phyloP scores from a whole-genome alignment of 2,329 filamentous ascomycete genomes.

The Colletotrichum falcatum region DNA sequence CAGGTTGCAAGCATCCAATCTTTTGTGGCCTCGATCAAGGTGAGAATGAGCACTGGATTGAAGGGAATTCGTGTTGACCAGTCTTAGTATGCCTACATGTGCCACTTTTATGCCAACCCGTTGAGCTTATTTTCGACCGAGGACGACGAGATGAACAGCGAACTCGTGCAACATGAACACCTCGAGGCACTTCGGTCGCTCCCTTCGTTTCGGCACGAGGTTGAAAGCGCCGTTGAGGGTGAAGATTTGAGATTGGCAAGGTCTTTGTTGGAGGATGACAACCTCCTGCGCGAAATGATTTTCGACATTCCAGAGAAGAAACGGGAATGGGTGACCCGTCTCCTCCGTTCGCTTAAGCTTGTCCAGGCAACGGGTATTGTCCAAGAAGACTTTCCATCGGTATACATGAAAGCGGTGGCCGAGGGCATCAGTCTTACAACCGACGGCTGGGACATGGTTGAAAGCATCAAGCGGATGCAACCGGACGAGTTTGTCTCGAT shows the following conservation, averaged over 20 bases:
- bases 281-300: constrained; percentile 62
- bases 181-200: constrained; percentile 76
- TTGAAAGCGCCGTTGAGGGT: constrained; percentile 62
- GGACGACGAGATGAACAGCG: constrained; percentile 42
- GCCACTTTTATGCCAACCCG: constrained; percentile 84
- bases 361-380: constrained; percentile 53
- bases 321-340: constrained; percentile 54
- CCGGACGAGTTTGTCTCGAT: constrained; percentile 61
- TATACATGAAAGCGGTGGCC: constrained; percentile 72
- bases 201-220: constrained; percentile 72
- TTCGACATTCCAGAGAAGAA: constrained; percentile 46
- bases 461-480: constrained; percentile 70
- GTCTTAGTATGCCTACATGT: constrained; percentile 83
- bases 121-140: constrained; percentile 69
- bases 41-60: constrained; percentile 47
- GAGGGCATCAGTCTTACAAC: constrained; percentile 64
- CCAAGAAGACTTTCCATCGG: constrained; percentile 59
- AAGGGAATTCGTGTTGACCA: constrained; percentile 35
- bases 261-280: constrained; percentile 70
- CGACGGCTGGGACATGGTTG: constrained; percentile 65
- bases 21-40: constrained; percentile 78
- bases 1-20: constrained; percentile 81
- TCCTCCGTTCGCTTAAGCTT: constrained; percentile 64
- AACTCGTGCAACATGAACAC: constrained; percentile 68
- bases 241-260: constrained; percentile 58